These are phyloP conservation scores for Melanogaster broomeanus DNA, from an alignment of 768 basidiomycete genomes.

Conservation along the genomic window DNA sequence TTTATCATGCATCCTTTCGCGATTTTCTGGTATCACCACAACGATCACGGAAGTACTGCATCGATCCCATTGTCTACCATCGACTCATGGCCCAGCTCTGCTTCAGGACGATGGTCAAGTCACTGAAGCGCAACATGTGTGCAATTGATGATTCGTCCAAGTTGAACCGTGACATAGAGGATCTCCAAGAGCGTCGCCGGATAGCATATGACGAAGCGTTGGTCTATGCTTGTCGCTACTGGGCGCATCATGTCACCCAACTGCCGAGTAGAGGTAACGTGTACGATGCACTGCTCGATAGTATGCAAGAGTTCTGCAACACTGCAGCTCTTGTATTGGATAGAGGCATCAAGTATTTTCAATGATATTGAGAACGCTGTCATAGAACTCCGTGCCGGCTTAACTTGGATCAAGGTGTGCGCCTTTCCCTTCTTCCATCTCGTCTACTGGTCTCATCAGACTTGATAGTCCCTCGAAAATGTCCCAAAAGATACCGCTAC, in stretches of 20 bases:
- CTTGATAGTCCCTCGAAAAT: neutral
- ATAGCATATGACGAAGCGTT: constrained; percentile 11
- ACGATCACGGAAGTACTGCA: constrained; percentile 13
- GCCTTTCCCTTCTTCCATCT: neutral
- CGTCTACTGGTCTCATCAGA: neutral
- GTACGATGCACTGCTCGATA: constrained; percentile 8
- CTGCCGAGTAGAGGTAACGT: constrained; percentile 8
- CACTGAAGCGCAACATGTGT: constrained; percentile 17
- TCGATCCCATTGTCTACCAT: constrained; percentile 12
- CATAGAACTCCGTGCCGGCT: constrained; percentile 12
- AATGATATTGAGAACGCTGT: constrained; percentile 16
- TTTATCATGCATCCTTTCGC: constrained; percentile 23
- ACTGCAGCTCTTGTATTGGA: constrained; percentile 17
- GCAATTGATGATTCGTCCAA: constrained; percentile 14
- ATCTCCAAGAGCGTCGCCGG: constrained; percentile 7
- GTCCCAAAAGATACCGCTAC: constrained; percentile 5
- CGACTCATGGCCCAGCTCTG: constrained; percentile 16
- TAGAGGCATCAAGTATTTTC: constrained; percentile 19
- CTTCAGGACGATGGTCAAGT: constrained; percentile 12
- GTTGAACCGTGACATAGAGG: constrained; percentile 12
- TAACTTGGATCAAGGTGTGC: constrained; percentile 17
- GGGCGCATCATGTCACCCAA: constrained; percentile 16
- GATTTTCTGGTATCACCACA: constrained; percentile 18
- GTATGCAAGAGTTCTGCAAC: constrained; percentile 11
- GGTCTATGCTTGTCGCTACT: constrained; percentile 18